Evolutionary conservation across 192 early-diverging fungal species (phyloP).

Genomic region (Diversispora epigaea): DNA sequence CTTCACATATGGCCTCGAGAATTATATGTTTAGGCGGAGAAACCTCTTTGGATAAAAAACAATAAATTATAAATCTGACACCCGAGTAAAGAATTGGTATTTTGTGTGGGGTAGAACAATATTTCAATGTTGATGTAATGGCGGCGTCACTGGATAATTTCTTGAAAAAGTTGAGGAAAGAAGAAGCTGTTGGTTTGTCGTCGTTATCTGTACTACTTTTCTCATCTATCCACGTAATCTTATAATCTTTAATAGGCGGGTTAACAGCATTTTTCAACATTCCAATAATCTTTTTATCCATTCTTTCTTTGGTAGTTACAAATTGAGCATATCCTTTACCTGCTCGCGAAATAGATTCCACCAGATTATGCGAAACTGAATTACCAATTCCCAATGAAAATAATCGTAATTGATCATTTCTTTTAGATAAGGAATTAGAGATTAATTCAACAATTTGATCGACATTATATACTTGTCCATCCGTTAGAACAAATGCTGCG

Average conservation of each 20-base stretch:
- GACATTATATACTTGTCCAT: constrained; percentile 52
- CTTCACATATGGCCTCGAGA: too few relatives aligned
- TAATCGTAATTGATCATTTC: constrained; percentile 36
- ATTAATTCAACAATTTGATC: constrained; percentile 38
- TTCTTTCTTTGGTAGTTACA: constrained; percentile 47
- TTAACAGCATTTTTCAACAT: constrained; percentile 52
- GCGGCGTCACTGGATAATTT: not conserved
- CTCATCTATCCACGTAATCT: constrained; percentile 34
- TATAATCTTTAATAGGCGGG: constrained; percentile 47
- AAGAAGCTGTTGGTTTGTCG: not conserved
- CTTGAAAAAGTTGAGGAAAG: too few relatives aligned
- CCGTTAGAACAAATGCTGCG: constrained; percentile 45
- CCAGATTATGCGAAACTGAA: constrained; percentile 51
- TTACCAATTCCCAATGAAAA: constrained; percentile 53
- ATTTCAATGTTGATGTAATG: not conserved
- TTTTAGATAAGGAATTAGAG: constrained; percentile 10
- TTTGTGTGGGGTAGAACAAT: constrained; percentile 4
- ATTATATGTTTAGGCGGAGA: too few relatives aligned
- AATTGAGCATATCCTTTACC: constrained; percentile 52
- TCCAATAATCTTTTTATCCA: constrained; percentile 55
- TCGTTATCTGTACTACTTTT: not conserved
- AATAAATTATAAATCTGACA: constrained; percentile 18
- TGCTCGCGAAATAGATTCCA: constrained; percentile 48
- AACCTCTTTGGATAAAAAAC: not conserved
- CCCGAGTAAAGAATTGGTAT: constrained; percentile 22